Percentiles rank a stretch among this genome's conserved stretches.
These are phyloP conservation scores for Chenopodium berlandieri DNA, from an alignment of 148 eudicot genomes.

Conservation along the genomic window DNA sequence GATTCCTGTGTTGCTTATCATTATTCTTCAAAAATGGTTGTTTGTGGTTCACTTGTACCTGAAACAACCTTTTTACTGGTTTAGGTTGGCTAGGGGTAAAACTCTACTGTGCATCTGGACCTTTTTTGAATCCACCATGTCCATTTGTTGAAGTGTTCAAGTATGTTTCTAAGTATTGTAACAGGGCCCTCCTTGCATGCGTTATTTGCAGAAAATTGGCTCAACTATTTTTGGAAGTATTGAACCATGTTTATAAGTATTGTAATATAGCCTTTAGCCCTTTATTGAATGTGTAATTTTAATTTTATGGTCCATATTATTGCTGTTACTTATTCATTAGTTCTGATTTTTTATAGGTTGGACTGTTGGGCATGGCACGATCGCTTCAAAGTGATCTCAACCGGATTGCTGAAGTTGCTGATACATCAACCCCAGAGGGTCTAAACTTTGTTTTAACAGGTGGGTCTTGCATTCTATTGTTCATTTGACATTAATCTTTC, in stretches of 20 bases:
- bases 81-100: neutral
- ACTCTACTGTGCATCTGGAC: neutral
- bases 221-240: neutral
- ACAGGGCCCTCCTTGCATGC: neutral
- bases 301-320: neutral
- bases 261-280: neutral
- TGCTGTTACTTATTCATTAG: neutral
- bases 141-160: neutral
- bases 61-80: neutral
- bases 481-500: neutral
- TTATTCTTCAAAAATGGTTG: neutral
- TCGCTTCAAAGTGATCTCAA: constrained; percentile 87
- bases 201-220: neutral
- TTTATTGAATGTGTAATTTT: neutral
- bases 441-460: constrained; percentile 79
- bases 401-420: constrained; percentile 80
- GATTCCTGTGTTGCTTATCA: neutral
- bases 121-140: neutral
- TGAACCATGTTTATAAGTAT: neutral
- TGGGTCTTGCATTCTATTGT: constrained; percentile 20
- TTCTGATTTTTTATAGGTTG: constrained; percentile 48
- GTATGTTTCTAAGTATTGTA: neutral
- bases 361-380: constrained; percentile 80
- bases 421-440: constrained; percentile 80
- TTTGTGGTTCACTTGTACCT: neutral